These are phyloP conservation scores for Neotropicomus parvogracilis DNA, from an alignment of 1,284 basidiomycete species.

Conservation along the genomic window DNA sequence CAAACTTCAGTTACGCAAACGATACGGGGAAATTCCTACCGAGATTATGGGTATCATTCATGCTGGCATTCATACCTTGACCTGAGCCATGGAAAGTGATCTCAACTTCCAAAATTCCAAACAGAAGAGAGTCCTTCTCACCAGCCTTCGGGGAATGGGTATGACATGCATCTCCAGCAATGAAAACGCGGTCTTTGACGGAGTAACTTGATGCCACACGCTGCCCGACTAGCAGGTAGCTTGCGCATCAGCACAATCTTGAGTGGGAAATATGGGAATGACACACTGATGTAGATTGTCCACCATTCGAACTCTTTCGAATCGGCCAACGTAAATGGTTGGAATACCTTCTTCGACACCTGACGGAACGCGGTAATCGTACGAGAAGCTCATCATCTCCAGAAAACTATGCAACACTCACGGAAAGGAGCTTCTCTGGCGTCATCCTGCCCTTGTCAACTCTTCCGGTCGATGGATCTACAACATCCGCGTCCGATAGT, in stretches of 20 bases:
- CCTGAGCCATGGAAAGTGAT: conserved; percentile 30
- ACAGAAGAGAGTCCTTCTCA: conserved; percentile 13
- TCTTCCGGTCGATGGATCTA: conserved; percentile 49
- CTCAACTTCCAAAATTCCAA: background rate
- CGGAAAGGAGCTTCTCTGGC: conserved; percentile 60
- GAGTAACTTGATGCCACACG: conserved; percentile 69
- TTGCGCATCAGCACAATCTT: background rate
- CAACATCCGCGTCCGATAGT: conserved; percentile 49
- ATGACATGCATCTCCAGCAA: conserved; percentile 77
- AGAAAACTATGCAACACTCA: conserved; percentile 27
- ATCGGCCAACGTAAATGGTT: conserved; percentile 63
- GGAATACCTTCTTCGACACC: conserved; percentile 62
- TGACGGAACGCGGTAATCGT: conserved; percentile 18
- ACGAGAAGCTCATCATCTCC: background rate
- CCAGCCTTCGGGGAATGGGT: conserved; percentile 79
- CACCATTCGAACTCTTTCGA: conserved; percentile 71
- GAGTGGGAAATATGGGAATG: background rate
- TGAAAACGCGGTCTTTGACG: conserved; percentile 67
- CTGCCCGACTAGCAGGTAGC: conserved; percentile 55
- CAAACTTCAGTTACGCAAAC: background rate
- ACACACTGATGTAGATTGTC: conserved; percentile 69
- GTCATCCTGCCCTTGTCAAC: conserved; percentile 61
- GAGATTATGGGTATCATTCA: conserved; percentile 5
- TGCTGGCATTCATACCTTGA: conserved; percentile 67
- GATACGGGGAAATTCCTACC: conserved; percentile 18